Conservation (phyloP, 1,139 yeast species). For the Candida tunisiensis region DNA sequence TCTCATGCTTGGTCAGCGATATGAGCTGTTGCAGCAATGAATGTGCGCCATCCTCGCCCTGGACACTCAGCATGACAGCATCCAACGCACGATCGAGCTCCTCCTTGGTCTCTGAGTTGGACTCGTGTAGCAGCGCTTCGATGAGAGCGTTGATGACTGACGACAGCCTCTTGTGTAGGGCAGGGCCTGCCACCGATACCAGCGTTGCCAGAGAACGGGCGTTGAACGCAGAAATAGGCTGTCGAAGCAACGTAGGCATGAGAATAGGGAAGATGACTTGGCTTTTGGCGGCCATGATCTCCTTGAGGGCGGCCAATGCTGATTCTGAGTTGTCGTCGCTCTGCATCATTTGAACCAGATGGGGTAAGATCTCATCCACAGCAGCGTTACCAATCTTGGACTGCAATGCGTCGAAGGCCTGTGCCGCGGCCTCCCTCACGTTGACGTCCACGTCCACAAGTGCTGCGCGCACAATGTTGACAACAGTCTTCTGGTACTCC, state of each 20-base stretch:
- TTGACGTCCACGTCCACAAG: slow-evolving; percentile 54
- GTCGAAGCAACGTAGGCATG: slow-evolving; percentile 65
- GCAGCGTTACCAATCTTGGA: slow-evolving; percentile 70
- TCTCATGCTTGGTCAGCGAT: slow-evolving; percentile 63
- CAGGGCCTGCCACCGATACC: slow-evolving; percentile 76
- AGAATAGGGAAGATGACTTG: slow-evolving; percentile 88
- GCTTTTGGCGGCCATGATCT: slow-evolving; percentile 81
- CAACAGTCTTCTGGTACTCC: slow-evolving; percentile 52
- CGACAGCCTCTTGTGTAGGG: slow-evolving; percentile 35
- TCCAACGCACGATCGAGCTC: slow-evolving; percentile 42
- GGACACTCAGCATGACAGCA: slow-evolving; percentile 51
- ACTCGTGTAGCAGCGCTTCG: slow-evolving; percentile 29
- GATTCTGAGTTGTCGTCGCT: slow-evolving; percentile 51
- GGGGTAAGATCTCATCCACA: slow-evolving; percentile 80
- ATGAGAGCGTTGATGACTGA: slow-evolving; percentile 59
- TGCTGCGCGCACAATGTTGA: slow-evolving; percentile 61
- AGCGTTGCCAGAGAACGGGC: slow-evolving; percentile 78
- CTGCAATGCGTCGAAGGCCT: slow-evolving; percentile 71
- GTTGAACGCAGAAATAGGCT: slow-evolving; percentile 73
- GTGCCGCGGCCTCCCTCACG: slow-evolving; percentile 85
- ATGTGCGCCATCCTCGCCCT: slow-evolving; percentile 68
- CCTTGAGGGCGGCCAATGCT: slow-evolving; percentile 80
- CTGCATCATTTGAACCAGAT: slow-evolving; percentile 54
- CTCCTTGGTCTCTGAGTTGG: slow-evolving; percentile 19
- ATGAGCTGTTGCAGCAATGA: slow-evolving; percentile 72